These are phyloP conservation scores for Coemansia sp. DNA, from an alignment of 192 early-diverging fungal species.

Conservation along the genomic window DNA sequence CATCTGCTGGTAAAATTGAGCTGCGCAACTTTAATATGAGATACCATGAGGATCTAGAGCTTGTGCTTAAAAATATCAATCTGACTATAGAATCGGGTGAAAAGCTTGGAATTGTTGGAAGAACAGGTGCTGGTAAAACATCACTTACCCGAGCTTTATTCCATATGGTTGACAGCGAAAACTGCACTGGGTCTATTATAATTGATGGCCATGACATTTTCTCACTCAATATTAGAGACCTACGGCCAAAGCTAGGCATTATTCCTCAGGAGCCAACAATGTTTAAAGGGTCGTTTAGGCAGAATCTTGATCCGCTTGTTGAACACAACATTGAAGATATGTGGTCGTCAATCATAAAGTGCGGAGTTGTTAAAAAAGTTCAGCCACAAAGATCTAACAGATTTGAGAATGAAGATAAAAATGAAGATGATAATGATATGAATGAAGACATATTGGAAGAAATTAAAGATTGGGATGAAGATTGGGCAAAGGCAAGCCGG, in stretches of 20 bases:
- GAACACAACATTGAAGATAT: slow-evolving; percentile 59
- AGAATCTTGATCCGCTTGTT: slow-evolving; percentile 64
- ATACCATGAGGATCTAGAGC: slow-evolving; percentile 55
- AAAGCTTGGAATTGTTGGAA: slow-evolving; percentile 57
- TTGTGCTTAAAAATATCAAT: slow-evolving; percentile 39
- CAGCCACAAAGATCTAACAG: no score
- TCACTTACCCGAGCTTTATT: slow-evolving; percentile 57
- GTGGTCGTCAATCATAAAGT: slow-evolving; percentile 59
- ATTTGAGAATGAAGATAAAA: no score
- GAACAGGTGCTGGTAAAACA: slow-evolving; percentile 61
- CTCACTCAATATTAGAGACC: slow-evolving; percentile 58
- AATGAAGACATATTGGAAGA: background rate
- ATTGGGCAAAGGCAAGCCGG: no score
- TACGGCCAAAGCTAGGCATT: slow-evolving; percentile 63
- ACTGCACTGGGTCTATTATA: slow-evolving; percentile 29
- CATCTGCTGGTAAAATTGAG: slow-evolving; percentile 54
- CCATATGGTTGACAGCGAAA: slow-evolving; percentile 56
- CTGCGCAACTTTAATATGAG: slow-evolving; percentile 53
- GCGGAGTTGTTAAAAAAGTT: slow-evolving; percentile 8
- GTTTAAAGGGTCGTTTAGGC: slow-evolving; percentile 63
- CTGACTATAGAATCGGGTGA: slow-evolving; percentile 54
- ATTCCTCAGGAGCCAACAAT: slow-evolving; percentile 67
- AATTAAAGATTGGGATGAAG: no score
- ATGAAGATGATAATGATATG: background rate
- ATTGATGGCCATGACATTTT: slow-evolving; percentile 59